Evolutionary conservation across 768 basidiomycete genomes (phyloP).

Genomic region (Inosperma sp.): DNA sequence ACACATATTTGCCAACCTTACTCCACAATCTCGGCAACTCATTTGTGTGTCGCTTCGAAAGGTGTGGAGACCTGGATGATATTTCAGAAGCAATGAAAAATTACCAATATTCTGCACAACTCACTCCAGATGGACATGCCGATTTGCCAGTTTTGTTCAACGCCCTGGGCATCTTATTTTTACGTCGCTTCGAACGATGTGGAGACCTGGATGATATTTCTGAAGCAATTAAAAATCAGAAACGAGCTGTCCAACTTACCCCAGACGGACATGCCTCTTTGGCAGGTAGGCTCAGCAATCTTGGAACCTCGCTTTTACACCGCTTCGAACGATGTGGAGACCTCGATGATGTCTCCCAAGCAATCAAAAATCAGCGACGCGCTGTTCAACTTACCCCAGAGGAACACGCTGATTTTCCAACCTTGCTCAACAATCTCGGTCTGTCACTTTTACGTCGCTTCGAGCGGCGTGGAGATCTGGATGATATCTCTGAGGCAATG

Average conservation of each 20-base stretch:
- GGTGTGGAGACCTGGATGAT: neutral
- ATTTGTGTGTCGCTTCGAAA: neutral
- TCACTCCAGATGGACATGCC: neutral
- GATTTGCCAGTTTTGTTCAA: slow-evolving; percentile 1
- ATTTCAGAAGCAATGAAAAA: too few relatives aligned
- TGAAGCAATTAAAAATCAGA: too few relatives aligned
- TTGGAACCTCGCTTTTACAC: neutral
- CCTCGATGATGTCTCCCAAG: neutral
- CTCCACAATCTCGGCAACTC: neutral
- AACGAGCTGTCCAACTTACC: too few relatives aligned
- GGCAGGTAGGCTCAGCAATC: neutral
- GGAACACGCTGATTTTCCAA: neutral
- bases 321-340: neutral
- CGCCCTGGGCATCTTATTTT: slow-evolving; percentile 7
- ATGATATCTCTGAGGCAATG: neutral
- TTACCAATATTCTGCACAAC: neutral
- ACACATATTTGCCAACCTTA: neutral
- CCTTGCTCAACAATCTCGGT: slow-evolving; percentile 1
- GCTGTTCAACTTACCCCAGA: neutral
- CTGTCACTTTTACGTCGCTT: neutral
- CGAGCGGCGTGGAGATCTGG: neutral
- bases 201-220: neutral
- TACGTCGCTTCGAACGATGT: neutral
- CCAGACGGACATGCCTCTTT: neutral
- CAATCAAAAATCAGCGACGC: slow-evolving; percentile 1